Evolutionary conservation across 2,329 filamentous ascomycete species (phyloP).

Genomic region (Arthrobotrys sphaeroides): DNA sequence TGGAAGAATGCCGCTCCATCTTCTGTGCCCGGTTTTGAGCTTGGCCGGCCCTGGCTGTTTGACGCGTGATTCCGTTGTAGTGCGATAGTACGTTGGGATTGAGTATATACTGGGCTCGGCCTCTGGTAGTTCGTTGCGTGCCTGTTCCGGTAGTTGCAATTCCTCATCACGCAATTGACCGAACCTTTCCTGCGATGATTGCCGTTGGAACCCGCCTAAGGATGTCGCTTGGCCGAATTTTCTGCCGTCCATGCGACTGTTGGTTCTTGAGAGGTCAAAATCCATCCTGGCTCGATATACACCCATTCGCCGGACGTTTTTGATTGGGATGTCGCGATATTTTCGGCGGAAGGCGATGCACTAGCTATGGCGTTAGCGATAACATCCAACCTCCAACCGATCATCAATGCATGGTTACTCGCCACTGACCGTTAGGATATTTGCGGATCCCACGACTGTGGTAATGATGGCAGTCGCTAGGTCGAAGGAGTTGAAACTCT

Average conservation of each 20-base stretch:
- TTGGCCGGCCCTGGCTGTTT: slow-evolving; percentile 6
- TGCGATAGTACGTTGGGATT: slow-evolving; percentile 29
- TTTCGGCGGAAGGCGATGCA: slow-evolving; percentile 12
- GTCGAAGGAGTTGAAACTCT: slow-evolving; percentile 9
- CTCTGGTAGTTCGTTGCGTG: neutral
- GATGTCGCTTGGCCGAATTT: slow-evolving; percentile 2
- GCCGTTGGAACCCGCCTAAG: neutral
- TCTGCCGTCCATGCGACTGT: neutral
- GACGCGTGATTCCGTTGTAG: neutral
- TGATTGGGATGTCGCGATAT: slow-evolving; percentile 30
- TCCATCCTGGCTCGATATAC: slow-evolving; percentile 22
- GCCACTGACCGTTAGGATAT: slow-evolving; percentile 20
- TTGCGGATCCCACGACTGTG: slow-evolving; percentile 11
- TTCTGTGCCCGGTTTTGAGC: neutral
- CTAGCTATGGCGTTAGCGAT: neutral
- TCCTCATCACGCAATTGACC: neutral
- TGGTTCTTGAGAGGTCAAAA: slow-evolving; percentile 2
- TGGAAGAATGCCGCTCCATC: slow-evolving; percentile 2
- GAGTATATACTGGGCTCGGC: slow-evolving; percentile 10
- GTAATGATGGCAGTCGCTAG: slow-evolving; percentile 17
- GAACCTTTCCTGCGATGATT: neutral
- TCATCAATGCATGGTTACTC: neutral
- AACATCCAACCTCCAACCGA: neutral
- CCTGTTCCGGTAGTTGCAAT: neutral
- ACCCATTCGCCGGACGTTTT: slow-evolving; percentile 26